phyloP scores from a whole-genome alignment of 2,329 filamentous ascomycete genomes.

The Zasmidium cellare region DNA sequence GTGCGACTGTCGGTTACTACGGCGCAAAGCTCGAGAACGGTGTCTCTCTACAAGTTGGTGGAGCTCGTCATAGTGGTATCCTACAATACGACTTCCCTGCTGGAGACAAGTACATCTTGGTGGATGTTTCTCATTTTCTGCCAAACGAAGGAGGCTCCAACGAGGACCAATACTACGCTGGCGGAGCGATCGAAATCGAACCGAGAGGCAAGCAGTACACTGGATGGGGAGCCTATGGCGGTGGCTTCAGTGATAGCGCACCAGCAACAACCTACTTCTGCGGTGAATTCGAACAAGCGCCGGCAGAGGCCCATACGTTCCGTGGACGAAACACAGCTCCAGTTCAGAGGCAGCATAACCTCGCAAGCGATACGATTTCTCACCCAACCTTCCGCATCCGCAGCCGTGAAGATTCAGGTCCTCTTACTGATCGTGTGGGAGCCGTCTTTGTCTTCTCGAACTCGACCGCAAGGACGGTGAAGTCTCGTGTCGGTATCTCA shows the following conservation, averaged over 20 bases:
- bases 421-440: conserved; percentile 49
- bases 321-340: conserved; percentile 31
- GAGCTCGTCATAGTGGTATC: conserved; percentile 58
- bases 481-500: conserved; percentile 63
- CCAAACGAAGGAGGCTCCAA: conserved; percentile 50
- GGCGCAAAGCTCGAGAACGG: conserved; percentile 56
- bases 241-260: conserved; percentile 58
- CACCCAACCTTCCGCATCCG: conserved; percentile 42
- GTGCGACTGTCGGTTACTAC: conserved; percentile 62
- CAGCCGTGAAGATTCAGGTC: conserved; percentile 26
- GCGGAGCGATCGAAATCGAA: conserved; percentile 58
- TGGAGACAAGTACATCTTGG: conserved; percentile 52
- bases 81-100: conserved; percentile 61
- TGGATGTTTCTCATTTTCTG: conserved; percentile 64
- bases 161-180: conserved; percentile 57
- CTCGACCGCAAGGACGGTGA: conserved; percentile 39
- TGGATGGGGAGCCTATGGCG: conserved; percentile 61
- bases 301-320: conserved; percentile 37
- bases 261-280: conserved; percentile 63
- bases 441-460: conserved; percentile 46
- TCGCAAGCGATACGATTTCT: conserved; percentile 25
- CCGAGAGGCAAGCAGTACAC: conserved; percentile 52
- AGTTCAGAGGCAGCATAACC: conserved; percentile 23
- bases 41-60: conserved; percentile 59
- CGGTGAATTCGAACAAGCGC: conserved; percentile 56